Evolutionary conservation across 2,329 filamentous ascomycete species (phyloP).

Genomic region (Botrytis galanthina): DNA sequence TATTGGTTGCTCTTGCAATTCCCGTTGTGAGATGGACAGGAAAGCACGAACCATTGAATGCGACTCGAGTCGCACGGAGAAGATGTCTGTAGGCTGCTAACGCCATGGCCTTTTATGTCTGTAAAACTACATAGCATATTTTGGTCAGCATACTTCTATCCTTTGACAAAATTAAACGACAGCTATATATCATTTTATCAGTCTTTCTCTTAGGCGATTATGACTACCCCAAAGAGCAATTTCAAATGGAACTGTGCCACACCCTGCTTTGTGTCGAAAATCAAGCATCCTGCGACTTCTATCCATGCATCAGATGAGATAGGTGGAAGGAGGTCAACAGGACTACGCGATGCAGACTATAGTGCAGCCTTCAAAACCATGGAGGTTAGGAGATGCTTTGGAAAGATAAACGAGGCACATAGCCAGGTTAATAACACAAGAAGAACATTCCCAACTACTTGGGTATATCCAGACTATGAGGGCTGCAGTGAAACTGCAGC

Average conservation of each 20-base stretch:
- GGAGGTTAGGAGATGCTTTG: not conserved
- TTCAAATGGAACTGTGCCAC: not conserved
- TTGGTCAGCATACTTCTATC: constrained; percentile 1
- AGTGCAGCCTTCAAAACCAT: not conserved
- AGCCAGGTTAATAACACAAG: not conserved
- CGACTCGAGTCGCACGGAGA: constrained; percentile 75
- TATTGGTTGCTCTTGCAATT: not conserved
- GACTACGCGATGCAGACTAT: not conserved
- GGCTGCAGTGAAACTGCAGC: not conserved
- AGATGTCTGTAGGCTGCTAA: constrained; percentile 77
- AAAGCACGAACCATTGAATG: constrained; percentile 68
- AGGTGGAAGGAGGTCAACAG: not conserved
- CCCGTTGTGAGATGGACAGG: not conserved
- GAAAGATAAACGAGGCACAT: not conserved
- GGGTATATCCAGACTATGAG: not conserved
- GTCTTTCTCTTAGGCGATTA: too few relatives aligned
- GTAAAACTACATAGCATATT: not conserved
- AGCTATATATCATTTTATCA: not conserved
- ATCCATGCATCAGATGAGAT: not conserved
- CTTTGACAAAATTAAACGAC: not conserved
- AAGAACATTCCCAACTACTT: not conserved
- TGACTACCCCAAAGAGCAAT: not conserved
- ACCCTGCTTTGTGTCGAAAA: not conserved
- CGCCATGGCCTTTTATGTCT: constrained; percentile 51
- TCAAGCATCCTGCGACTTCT: not conserved